These are phyloP conservation scores for Exophiala phaeomuriformis DNA, from an alignment of 2,329 filamentous ascomycete genomes.

Conservation along the genomic window DNA sequence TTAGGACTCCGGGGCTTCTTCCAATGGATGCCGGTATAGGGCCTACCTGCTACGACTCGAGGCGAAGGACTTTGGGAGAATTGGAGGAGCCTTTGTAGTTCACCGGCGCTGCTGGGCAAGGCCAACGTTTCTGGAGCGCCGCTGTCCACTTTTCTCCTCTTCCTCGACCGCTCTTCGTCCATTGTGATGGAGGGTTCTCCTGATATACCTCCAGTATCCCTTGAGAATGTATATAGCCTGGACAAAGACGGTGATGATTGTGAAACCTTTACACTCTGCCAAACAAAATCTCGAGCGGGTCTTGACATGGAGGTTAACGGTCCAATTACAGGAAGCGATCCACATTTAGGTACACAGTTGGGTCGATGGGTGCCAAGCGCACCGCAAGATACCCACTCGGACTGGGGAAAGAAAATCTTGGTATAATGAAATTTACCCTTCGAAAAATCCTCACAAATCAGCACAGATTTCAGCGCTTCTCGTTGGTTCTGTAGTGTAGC, in stretches of 20 bases:
- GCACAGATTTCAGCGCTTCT: neutral
- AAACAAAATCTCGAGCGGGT: too few species aligned
- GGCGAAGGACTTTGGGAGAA: constrained; percentile 60
- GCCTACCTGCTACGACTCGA: constrained; percentile 56
- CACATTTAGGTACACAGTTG: too few species aligned
- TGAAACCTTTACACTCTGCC: too few species aligned
- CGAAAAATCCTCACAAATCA: neutral
- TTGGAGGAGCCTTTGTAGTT: constrained; percentile 59
- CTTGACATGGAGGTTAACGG: too few species aligned
- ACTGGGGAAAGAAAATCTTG: too few species aligned
- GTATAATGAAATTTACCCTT: neutral
- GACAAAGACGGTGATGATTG: too few species aligned
- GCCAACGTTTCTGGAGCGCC: constrained; percentile 4
- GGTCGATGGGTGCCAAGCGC: too few species aligned
- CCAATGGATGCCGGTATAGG: neutral
- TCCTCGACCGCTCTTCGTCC: constrained; percentile 22
- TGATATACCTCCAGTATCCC: neutral
- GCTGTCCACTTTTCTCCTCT: constrained; percentile 37
- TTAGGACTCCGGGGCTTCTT: neutral
- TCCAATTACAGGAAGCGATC: too few species aligned
- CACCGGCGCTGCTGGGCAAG: constrained; percentile 46
- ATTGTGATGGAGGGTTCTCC: neutral
- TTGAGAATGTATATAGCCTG: too few species aligned
- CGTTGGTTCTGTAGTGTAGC: neutral
- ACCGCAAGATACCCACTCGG: too few species aligned